phyloP scores from a whole-genome alignment of 352 stramenopile species.

The Chrysophaeum taylorii region DNA sequence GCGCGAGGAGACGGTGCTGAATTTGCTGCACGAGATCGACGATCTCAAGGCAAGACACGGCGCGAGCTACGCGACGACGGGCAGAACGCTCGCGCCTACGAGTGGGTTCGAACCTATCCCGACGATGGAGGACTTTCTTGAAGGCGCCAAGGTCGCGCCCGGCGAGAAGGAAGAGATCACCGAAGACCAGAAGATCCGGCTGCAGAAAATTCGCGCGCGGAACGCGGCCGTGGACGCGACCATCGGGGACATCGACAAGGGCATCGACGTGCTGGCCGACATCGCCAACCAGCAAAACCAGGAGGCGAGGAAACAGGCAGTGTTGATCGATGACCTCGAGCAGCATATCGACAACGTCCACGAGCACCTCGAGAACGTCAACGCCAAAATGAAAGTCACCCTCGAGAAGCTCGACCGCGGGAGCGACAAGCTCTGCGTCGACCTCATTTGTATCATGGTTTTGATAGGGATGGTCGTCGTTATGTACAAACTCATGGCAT shows the following conservation, averaged over 20 bases:
- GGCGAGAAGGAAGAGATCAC: slow-evolving; percentile 31
- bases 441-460: slow-evolving; percentile 55
- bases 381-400: slow-evolving; percentile 55
- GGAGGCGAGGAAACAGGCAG: slow-evolving; percentile 46
- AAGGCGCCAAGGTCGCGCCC: slow-evolving; percentile 18
- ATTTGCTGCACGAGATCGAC: slow-evolving; percentile 47
- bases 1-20: slow-evolving; percentile 43
- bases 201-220: slow-evolving; percentile 43
- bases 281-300: slow-evolving; percentile 45
- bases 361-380: slow-evolving; percentile 48
- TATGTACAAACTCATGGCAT: slow-evolving; percentile 13
- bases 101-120: slow-evolving; percentile 18
- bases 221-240: slow-evolving; percentile 51
- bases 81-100: background rate
- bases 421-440: slow-evolving; percentile 52
- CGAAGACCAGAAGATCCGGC: slow-evolving; percentile 39
- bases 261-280: slow-evolving; percentile 49
- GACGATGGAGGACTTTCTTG: slow-evolving; percentile 26
- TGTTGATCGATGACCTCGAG: slow-evolving; percentile 47
- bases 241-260: slow-evolving; percentile 52
- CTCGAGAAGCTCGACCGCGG: slow-evolving; percentile 46
- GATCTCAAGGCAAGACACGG: slow-evolving; percentile 47
- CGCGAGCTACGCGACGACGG: slow-evolving; percentile 32
- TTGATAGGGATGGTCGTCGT: slow-evolving; percentile 15
- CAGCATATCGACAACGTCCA: slow-evolving; percentile 44